These are phyloP conservation scores for Baorangia bicolor DNA, from an alignment of 768 basidiomycete species.

Conservation along the genomic window DNA sequence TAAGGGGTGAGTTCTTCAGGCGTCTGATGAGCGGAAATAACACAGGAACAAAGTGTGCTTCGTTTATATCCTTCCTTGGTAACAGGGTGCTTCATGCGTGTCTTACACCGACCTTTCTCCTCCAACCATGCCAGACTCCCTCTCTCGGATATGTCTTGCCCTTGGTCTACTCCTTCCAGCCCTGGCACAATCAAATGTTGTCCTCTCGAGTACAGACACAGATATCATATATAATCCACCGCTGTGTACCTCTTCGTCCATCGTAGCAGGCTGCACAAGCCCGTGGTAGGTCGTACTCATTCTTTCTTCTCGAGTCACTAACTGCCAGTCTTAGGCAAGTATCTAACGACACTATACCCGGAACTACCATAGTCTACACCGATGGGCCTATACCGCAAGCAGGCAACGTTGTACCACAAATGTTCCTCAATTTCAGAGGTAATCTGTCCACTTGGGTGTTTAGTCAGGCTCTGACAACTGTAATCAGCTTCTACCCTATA, in stretches of 20 bases:
- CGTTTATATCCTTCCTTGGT: conserved; percentile 2
- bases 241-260: conserved; percentile 16
- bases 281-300: conserved; percentile 19
- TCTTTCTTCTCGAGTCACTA: not conserved
- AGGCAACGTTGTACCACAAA: conserved; percentile 49
- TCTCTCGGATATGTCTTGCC: conserved; percentile 14
- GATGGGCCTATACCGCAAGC: conserved; percentile 43
- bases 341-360: conserved; percentile 15
- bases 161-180: conserved; percentile 8
- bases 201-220: conserved; percentile 20
- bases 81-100: not conserved
- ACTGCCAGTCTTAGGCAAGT: conserved; percentile 21
- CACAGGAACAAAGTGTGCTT: conserved; percentile 2
- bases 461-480: conserved; percentile 3
- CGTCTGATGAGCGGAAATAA: conserved; percentile 11
- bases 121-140: conserved; percentile 24
- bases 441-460: not conserved
- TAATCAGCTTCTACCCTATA: conserved; percentile 43
- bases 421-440: conserved; percentile 60
- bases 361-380: conserved; percentile 32
- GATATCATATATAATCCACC: conserved; percentile 32
- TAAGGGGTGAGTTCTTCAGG: not conserved
- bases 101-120: conserved; percentile 1
- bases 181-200: conserved; percentile 23
- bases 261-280: conserved; percentile 19